Percentiles rank a stretch among this genome's conserved stretches.
These are phyloP conservation scores for Arthrobotrys conoides DNA, from an alignment of 2,329 filamentous ascomycete species.

Conservation along the genomic window DNA sequence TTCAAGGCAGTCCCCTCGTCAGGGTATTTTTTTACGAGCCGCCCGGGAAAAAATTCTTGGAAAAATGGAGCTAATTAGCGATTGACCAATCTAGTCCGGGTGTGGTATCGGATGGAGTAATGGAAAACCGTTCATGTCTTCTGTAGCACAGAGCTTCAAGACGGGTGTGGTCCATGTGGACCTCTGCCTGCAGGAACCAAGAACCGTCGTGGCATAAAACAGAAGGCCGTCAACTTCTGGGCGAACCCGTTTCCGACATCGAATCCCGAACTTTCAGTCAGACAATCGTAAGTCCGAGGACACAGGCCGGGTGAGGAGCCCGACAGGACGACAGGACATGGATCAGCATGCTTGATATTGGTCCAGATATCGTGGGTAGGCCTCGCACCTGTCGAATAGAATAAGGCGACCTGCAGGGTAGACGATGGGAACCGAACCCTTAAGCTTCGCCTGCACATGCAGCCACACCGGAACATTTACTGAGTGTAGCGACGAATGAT, in stretches of 20 bases:
- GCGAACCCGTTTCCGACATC: conserved; percentile 9
- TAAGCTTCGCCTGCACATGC: conserved; percentile 43
- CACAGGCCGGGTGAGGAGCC: background rate
- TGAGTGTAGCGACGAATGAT: conserved; percentile 30
- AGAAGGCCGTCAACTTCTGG: conserved; percentile 41
- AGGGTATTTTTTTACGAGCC: conserved; percentile 33
- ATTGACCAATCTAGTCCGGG: conserved; percentile 22
- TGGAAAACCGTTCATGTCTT: conserved; percentile 23
- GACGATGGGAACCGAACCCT: conserved; percentile 39
- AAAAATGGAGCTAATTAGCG: conserved; percentile 15
- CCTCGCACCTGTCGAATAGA: conserved; percentile 31
- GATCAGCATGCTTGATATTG: conserved; percentile 7
- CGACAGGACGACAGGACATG: conserved; percentile 5
- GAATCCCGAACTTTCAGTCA: conserved; percentile 5
- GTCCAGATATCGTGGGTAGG: conserved; percentile 29
- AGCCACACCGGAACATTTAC: conserved; percentile 51
- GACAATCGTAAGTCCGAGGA: conserved; percentile 33
- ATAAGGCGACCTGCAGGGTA: conserved; percentile 46
- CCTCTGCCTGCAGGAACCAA: conserved; percentile 55
- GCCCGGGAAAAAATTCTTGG: conserved; percentile 24
- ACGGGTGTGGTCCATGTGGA: conserved; percentile 20
- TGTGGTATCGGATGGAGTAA: conserved; percentile 5
- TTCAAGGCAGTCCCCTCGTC: conserved; percentile 17
- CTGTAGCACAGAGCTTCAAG: conserved; percentile 32
- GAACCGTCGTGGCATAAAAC: conserved; percentile 31